A percentile compares a stretch with the other conserved stretches of the same genome.
phyloP scores from a whole-genome alignment of 139 green algal species.

The Chloropicon primus region DNA sequence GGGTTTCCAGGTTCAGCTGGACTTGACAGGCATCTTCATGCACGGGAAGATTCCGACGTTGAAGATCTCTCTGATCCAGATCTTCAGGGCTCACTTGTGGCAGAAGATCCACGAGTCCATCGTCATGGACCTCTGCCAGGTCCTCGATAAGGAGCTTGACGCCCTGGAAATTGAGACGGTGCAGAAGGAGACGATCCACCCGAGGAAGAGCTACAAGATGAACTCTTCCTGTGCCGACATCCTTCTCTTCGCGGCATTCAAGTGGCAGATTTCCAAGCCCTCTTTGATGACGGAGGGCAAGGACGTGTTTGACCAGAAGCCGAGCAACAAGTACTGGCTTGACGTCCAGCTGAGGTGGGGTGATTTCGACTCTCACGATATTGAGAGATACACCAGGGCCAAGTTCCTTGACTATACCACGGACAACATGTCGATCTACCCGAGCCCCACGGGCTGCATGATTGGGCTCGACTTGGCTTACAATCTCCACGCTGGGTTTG shows the following conservation, averaged over 20 bases:
- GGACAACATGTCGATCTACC: conserved; percentile 99
- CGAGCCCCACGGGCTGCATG: conserved; percentile 89
- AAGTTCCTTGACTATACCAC: conserved; percentile 99
- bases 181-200: conserved; percentile 99
- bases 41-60: conserved; percentile 98
- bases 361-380: conserved; percentile 97
- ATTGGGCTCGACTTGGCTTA: conserved; percentile 96
- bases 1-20: conserved; percentile 98
- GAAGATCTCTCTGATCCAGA: conserved; percentile 99
- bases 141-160: conserved; percentile 97
- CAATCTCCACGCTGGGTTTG: conserved; percentile 92
- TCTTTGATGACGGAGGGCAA: conserved; percentile 85
- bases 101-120: conserved; percentile 98
- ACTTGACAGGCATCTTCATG: conserved; percentile 99
- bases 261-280: conserved; percentile 90
- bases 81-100: conserved; percentile 98
- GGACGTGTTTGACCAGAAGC: conserved; percentile 77
- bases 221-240: conserved; percentile 92
- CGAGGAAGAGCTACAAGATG: conserved; percentile 99
- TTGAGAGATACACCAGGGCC: conserved; percentile 94
- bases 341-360: conserved; percentile 89
- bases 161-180: conserved; percentile 99
- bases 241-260: conserved; percentile 94
- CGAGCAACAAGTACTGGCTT: conserved; percentile 98
- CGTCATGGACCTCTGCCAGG: conserved; percentile 82